Evolutionary conservation across 2,329 filamentous ascomycete species (phyloP).

Genomic region (Oidium heveae): DNA sequence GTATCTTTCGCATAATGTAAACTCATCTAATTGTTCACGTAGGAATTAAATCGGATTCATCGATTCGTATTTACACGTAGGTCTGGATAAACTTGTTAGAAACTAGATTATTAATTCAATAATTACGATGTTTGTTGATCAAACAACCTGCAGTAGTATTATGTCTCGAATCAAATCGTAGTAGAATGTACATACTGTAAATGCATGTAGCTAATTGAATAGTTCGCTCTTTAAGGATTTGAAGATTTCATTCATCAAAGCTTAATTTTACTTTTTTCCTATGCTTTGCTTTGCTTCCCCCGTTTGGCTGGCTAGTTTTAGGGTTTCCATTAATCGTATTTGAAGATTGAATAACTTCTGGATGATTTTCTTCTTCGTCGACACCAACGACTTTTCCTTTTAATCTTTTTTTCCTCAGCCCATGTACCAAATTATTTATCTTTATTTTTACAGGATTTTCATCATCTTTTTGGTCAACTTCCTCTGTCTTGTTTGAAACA

Average conservation of each 20-base stretch:
- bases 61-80: no score
- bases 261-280: conserved; percentile 39
- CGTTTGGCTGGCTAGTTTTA: conserved; percentile 7
- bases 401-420: conserved; percentile 28
- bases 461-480: conserved; percentile 3
- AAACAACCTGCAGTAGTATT: no score
- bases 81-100: no score
- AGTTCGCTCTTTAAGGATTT: no score
- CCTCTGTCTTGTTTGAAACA: neutral
- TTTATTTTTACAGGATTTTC: conserved; percentile 6
- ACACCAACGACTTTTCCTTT: conserved; percentile 23
- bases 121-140: no score
- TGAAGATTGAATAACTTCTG: neutral
- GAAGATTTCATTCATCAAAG: conserved; percentile 24
- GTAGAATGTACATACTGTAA: no score
- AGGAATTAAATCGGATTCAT: no score
- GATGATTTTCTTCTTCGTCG: conserved; percentile 6
- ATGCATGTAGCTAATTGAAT: no score
- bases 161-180: no score
- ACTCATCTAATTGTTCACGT: no score
- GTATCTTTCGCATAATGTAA: no score
- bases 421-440: conserved; percentile 18
- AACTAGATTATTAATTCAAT: no score
- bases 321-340: neutral
- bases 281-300: conserved; percentile 15